Percentiles rank a stretch among this genome's conserved stretches.
Conservation (phyloP, 345 rosid species). For the Laguncularia racemosa region DNA sequence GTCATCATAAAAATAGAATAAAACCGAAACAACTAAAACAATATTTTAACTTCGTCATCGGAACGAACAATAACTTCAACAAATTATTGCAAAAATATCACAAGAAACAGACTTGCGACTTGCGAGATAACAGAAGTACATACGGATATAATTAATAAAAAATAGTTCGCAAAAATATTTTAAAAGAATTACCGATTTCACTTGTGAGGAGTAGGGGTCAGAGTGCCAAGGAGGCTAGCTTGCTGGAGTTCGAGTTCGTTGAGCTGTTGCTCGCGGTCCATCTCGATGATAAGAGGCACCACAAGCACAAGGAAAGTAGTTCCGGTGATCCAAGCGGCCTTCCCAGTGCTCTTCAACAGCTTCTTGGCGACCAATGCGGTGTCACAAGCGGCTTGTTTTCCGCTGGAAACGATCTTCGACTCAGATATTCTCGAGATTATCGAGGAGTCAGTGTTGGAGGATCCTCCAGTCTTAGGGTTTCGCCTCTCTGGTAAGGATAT, state of each 20-base stretch:
- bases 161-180: neutral
- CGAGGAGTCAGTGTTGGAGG: conserved; percentile 17
- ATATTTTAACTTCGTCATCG: too few relatives aligned
- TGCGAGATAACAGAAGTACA: too few relatives aligned
- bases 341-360: conserved; percentile 75
- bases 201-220: conserved; percentile 17
- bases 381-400: conserved; percentile 49
- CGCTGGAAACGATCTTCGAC: conserved; percentile 35
- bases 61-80: too few relatives aligned
- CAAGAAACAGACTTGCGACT: too few relatives aligned
- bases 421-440: conserved; percentile 35
- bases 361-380: conserved; percentile 56
- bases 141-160: neutral
- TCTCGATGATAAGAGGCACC: conserved; percentile 57
- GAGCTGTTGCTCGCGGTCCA: conserved; percentile 63
- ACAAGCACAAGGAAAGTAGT: conserved; percentile 62
- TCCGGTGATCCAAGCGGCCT: conserved; percentile 82
- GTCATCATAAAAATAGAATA: too few relatives aligned
- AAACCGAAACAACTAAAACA: too few relatives aligned
- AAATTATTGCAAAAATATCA: too few relatives aligned
- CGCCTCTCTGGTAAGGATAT: conserved; percentile 32
- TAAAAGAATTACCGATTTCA: neutral
- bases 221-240: conserved; percentile 59
- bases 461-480: conserved; percentile 6
- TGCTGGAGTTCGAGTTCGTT: conserved; percentile 66